Evolutionary conservation across 768 basidiomycete species (phyloP), one percentile per base, ranked within the genome.

Genomic region (Russula sp.): DNA sequence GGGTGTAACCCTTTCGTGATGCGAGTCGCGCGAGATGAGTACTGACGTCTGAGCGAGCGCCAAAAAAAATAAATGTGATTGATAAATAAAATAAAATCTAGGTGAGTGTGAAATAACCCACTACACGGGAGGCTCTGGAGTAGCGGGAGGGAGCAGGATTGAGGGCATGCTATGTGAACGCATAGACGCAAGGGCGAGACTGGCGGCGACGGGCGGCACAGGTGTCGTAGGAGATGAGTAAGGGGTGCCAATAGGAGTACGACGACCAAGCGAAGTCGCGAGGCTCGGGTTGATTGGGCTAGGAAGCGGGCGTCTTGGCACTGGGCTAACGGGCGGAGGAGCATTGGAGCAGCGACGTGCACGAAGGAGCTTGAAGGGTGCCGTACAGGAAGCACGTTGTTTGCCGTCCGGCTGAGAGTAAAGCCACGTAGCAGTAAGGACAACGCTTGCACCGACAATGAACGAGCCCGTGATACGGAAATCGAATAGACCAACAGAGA

Each of bases 381-480:
- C 22, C 2, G 27, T 8, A 18, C 58, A 60, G 18, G 51, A 48
- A 9, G 27, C 35, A 22, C 65, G 61, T 48, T 64, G 67, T 32
- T 68, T 68, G 51, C 49, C 27, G 42, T 70, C 74, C 6, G 83
- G 91, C 64, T 88, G 85, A 72, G 95, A 96, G 77, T 97, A 98
- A 63, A 95, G 77, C 86, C 89, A 94, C 2, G 95, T 98, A 14
- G 94, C 89, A 62, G 84, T 80, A 47, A 98, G 83, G 52, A 98
- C 96, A 68, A 91, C 81, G 40, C 81, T 78, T 0, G 91, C 87
- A 42, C 95, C 95, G 48, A 94, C 78, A 67, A 94, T 75, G 73
- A 98, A 98, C 0, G 90, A 85, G 63, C 86, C 78, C 3, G 94
- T 89, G 75, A 98, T 88, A 55, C 82, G 82, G 79, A 95, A 94